These are phyloP conservation scores for Syzygium oleosum DNA, from an alignment of 345 rosid species.

Conservation along the genomic window DNA sequence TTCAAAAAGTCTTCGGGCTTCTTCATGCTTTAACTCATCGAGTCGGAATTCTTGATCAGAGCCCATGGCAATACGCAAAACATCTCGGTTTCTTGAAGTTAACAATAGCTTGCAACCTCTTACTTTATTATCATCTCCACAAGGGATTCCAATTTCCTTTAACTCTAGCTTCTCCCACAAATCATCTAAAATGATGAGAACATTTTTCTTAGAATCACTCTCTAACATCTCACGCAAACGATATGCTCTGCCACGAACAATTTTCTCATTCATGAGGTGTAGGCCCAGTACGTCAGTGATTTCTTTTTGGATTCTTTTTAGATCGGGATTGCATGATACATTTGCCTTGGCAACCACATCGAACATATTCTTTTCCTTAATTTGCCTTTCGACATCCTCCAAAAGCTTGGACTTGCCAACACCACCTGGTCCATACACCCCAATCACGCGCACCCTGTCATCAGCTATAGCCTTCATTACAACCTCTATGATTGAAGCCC, in stretches of 20 bases:
- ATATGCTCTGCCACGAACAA: not conserved
- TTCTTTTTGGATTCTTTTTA: conserved; percentile 3
- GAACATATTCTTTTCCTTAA: not conserved
- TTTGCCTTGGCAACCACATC: not conserved
- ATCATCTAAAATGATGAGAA: conserved; percentile 25
- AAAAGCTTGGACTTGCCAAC: conserved; percentile 7
- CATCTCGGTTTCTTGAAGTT: conserved; percentile 2
- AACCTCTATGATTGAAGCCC: fast-evolving
- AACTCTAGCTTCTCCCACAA: conserved; percentile 13
- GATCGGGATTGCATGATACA: conserved; percentile 1
- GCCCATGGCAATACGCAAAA: conserved; percentile 5
- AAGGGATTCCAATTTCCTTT: conserved; percentile 12
- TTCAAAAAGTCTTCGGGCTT: conserved; percentile 2
- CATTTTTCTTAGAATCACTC: not conserved
- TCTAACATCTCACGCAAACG: not conserved
- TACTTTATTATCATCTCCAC: not conserved
- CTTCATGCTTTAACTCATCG: not conserved
- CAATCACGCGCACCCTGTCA: not conserved
- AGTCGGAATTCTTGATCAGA: not conserved
- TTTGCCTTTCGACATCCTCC: not conserved
- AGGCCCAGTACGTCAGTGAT: conserved; percentile 6
- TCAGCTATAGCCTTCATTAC: not conserved
- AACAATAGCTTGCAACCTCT: conserved; percentile 13
- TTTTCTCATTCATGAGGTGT: conserved; percentile 1
- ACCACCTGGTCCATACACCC: not conserved